phyloP scores from a whole-genome alignment of 148 eudicot genomes.

The Linanthus parryae region DNA sequence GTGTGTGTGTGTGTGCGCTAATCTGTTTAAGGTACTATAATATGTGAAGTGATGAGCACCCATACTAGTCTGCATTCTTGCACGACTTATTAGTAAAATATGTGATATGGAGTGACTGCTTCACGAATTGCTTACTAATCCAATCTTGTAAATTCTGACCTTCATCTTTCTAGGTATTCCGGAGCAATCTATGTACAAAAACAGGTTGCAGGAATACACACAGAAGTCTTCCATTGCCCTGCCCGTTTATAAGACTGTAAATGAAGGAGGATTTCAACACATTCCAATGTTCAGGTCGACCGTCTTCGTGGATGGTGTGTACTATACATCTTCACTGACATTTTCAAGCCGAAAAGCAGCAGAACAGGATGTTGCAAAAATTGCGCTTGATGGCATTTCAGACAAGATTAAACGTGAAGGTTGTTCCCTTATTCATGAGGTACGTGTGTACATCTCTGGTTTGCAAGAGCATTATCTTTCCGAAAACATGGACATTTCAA shows the following conservation, averaged over 20 bases:
- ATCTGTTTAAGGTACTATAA: too few species aligned
- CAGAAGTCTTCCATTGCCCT: constrained; percentile 3
- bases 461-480: too few species aligned
- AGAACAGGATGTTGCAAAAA: constrained; percentile 10
- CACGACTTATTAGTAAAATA: too few species aligned
- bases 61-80: too few species aligned
- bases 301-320: neutral
- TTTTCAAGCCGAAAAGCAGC: neutral
- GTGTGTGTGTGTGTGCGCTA: too few species aligned
- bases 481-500: too few species aligned
- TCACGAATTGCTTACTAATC: too few species aligned
- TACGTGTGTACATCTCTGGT: too few species aligned
- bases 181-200: neutral
- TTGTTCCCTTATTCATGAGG: constrained; percentile 2
- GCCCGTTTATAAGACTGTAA: constrained; percentile 1
- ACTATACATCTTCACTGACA: neutral
- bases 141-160: too few species aligned
- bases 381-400: neutral
- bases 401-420: constrained; percentile 8
- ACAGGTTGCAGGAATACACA: neutral
- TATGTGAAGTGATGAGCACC: too few species aligned
- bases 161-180: constrained; percentile 4
- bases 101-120: too few species aligned
- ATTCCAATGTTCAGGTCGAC: neutral
- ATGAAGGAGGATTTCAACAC: constrained; percentile 6